Evolutionary conservation across 2,329 filamentous ascomycete genomes (phyloP), one percentile per base, ranked within the genome.

Genomic region (Claviceps cyperi): DNA sequence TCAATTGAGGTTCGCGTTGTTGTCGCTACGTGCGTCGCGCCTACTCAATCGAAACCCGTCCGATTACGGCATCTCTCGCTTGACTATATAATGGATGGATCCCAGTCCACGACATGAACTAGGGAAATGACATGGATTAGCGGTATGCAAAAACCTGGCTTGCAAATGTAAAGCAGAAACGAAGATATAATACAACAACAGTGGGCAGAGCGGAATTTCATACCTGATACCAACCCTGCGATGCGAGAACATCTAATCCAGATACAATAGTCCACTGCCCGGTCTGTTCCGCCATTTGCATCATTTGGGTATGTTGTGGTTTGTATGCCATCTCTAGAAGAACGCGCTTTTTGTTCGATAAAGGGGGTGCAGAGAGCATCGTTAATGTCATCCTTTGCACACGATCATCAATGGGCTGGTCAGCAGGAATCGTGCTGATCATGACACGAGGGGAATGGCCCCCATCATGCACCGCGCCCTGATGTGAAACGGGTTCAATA

Each of bases 281-380:
- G 13, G 78, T 77, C 57, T 84, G 77, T 58, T 81, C 75, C 2
- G 90, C 91, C 62, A 96, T 70, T 62, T 85, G 77, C 81, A 97
- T 96, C 56, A 95, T 67, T 7, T 83, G 78, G 4, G 92, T 98
- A 48, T 86, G 76, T 0, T 77, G 73, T 19, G 92, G 92, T 66
- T 91, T 94, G 67, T 98, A 98, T 2, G 92, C 91, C 90, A 98
- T 95, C 66, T 98, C 92, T 3, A 97, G 69, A 53, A 97, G 68
- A 13, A 92, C 77, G 19, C 77, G 76, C 24, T 66, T 67, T 5
- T 67, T 66, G 22, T 51, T 51, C 55, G 60, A 62, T 9, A 21
- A 22, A 4, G 46, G 53, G 60, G 66, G 22, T 65, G 65, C 51
- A 70, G 68, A 47, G n/a, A 81, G 62, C 36, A 80, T 59, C 15